Base-by-base conservation (phyloP, 2,329 filamentous ascomycete genomes). In the Fusarium guadeloupense region DNA sequence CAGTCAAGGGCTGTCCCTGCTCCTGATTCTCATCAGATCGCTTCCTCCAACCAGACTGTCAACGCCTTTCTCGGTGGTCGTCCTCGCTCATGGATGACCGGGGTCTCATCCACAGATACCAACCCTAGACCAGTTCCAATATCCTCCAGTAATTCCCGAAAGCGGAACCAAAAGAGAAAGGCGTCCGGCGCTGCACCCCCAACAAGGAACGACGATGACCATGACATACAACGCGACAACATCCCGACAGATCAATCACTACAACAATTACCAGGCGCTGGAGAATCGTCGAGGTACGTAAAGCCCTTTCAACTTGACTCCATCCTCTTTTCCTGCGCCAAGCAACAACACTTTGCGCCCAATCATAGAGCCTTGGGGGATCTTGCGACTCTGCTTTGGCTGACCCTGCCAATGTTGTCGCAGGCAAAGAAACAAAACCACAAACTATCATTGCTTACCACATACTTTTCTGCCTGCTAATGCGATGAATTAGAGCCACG, bases 41-140 rank as follows among this genome's bases (percentile, higher is more conserved):
- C 75, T 21, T 72, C 72, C 20, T 75, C 76, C 5, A 81, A 81
- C 64, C 73, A 75, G 39, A 80, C 79, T 1, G 46, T 78, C 46
- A 76, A 78, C 54, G 57, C 71, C 21, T 77, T 78, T 59, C 66
- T 79, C 19, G 74, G 76, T 34, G 70, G 72, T 41, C 73, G 71
- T 37, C 71, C 70, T 52, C 75, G 37, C 20, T 51, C 69, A 39
- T 74, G 72, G 72, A 71, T 74, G 67, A 60, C 57, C 25, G 48
- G 57, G 42, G 55, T 46, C 38, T 30, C 57, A 42, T 17, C 52
- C 34, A 30, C 44, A 38, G 40, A 49, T 21, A 34, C 58, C 31
- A 51, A 46, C 44, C 39, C 50, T 50, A 58, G 54, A 34, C 34
- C 16, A 34, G 39, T 23, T 42, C 50, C 23, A 34, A 38, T 54